Conservation (phyloP, 306 rosid genomes). For the Urtica urens region DNA sequence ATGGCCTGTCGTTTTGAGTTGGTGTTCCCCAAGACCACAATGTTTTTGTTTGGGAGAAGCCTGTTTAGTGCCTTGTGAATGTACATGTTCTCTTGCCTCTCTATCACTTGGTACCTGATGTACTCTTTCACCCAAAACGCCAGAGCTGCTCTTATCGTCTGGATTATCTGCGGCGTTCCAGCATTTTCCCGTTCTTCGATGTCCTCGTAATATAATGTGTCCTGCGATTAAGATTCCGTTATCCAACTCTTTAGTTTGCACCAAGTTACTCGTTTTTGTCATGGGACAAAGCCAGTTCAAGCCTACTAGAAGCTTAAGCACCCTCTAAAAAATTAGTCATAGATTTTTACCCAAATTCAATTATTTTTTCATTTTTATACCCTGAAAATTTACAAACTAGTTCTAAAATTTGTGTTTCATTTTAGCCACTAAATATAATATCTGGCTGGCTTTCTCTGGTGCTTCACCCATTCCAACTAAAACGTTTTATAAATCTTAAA, state of each 20-base stretch:
- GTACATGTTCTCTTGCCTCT: slow-evolving; percentile 40
- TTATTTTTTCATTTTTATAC: too few relatives aligned
- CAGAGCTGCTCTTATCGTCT: slow-evolving; percentile 67
- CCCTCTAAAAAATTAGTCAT: too few relatives aligned
- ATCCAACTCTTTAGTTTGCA: neutral
- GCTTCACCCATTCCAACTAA: too few relatives aligned
- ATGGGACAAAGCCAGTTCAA: too few relatives aligned
- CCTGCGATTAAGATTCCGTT: slow-evolving; percentile 26
- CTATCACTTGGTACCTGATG: slow-evolving; percentile 48
- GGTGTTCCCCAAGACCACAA: slow-evolving; percentile 48
- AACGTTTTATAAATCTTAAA: too few relatives aligned
- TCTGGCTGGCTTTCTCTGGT: too few relatives aligned
- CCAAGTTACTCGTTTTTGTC: too few relatives aligned
- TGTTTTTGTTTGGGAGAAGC: slow-evolving; percentile 43
- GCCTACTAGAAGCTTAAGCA: too few relatives aligned
- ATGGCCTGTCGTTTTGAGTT: slow-evolving; percentile 52
- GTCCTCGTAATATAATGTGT: slow-evolving; percentile 52
- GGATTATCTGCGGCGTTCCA: slow-evolving; percentile 85
- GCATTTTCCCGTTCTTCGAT: slow-evolving; percentile 80
- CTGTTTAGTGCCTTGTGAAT: slow-evolving; percentile 39
- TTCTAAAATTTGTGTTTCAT: too few relatives aligned
- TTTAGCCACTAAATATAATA: too few relatives aligned
- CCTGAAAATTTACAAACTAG: too few relatives aligned
- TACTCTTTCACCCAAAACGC: slow-evolving; percentile 81
- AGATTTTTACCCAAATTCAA: too few relatives aligned